Conservation (phyloP, 306 rosid genomes). For the Albizia julibrissin region DNA sequence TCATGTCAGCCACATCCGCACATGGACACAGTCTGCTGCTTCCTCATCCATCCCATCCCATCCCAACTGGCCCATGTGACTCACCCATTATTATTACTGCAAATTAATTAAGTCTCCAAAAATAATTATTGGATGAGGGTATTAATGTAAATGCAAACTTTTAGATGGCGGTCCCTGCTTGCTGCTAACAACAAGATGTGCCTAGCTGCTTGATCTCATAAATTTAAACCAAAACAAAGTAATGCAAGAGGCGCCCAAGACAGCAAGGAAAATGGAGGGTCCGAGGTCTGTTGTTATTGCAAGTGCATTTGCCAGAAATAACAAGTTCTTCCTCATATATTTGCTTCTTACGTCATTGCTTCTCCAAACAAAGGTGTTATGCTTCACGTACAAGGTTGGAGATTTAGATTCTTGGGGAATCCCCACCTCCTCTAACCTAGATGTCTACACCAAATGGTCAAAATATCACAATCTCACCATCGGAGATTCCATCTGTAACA, state of each 20-base stretch:
- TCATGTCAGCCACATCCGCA: constrained; percentile 25
- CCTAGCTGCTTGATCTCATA: background rate
- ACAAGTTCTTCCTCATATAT: constrained; percentile 35
- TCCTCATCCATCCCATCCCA: background rate
- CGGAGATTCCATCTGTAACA: constrained; percentile 88
- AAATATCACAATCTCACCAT: constrained; percentile 58
- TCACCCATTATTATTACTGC: background rate
- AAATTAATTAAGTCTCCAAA: background rate
- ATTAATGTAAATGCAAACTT: constrained; percentile 32
- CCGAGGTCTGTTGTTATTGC: background rate
- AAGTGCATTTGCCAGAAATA: constrained; percentile 1
- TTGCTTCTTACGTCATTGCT: constrained; percentile 35
- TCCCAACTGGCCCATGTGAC: too few species aligned
- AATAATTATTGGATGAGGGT: constrained; percentile 28
- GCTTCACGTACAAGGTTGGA: constrained; percentile 83
- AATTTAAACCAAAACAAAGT: constrained; percentile 30
- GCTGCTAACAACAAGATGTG: constrained; percentile 28
- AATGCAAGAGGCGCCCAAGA: background rate
- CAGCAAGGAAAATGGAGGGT: constrained; percentile 42
- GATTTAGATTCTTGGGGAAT: constrained; percentile 86
- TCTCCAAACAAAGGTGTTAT: constrained; percentile 50
- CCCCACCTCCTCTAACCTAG: constrained; percentile 71
- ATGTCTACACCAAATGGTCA: constrained; percentile 75
- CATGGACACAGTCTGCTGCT: constrained; percentile 32
- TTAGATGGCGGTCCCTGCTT: background rate